A percentile compares a stretch with the other conserved stretches of the same genome.
Evolutionary conservation across 768 basidiomycete genomes (phyloP).

Genomic region (Phaeotremella skinneri): DNA sequence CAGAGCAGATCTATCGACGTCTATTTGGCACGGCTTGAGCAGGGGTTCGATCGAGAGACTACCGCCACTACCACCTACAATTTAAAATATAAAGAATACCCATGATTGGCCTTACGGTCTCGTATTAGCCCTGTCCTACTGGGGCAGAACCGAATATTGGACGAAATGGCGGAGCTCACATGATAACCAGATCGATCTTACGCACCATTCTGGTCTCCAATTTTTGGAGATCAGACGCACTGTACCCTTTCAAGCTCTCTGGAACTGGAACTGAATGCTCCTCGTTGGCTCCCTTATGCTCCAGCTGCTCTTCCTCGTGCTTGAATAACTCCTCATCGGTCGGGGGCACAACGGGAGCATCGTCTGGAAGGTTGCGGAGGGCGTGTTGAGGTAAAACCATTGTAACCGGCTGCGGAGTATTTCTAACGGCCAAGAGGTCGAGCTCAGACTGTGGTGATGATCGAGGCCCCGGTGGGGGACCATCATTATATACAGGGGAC

Average conservation of each 20-base stretch:
- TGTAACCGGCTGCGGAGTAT: too few relatives aligned
- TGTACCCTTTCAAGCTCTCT: not conserved
- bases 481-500: not conserved
- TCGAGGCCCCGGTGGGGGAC: not conserved
- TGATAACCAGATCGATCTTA: slow-evolving; percentile 2
- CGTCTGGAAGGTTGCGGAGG: not conserved
- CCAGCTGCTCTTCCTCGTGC: not conserved
- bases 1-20: not conserved
- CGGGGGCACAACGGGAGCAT: not conserved
- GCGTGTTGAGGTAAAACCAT: not conserved
- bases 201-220: not conserved
- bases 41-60: not conserved
- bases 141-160: not conserved
- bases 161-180: not conserved
- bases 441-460: not conserved
- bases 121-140: too few relatives aligned
- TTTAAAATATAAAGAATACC: slow-evolving; percentile 5
- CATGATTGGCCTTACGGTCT: not conserved
- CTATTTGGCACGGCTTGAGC: not conserved
- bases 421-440: too few relatives aligned
- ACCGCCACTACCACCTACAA: not conserved
- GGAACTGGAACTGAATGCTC: not conserved
- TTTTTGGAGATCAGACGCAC: not conserved
- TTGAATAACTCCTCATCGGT: not conserved
- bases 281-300: not conserved